Conservation (phyloP, 179 eudicot genomes). For the Silene noctiflora region DNA sequence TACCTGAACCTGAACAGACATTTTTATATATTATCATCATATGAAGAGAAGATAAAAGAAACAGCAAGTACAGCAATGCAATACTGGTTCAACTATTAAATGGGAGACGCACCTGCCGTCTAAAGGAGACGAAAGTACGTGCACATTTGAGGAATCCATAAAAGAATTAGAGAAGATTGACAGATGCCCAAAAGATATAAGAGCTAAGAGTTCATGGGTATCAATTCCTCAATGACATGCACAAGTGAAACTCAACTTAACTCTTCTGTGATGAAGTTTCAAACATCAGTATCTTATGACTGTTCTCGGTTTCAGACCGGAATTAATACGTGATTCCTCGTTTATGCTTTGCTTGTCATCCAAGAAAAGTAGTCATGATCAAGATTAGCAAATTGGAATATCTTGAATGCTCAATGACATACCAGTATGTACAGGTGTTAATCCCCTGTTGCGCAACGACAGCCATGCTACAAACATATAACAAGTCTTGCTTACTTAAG, state of each 20-base stretch:
- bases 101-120: slow-evolving; percentile 16
- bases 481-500: not conserved
- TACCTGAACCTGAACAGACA: too few relatives aligned
- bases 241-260: slow-evolving; percentile 23
- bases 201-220: slow-evolving; percentile 15
- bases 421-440: not conserved
- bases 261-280: slow-evolving; percentile 10
- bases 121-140: not conserved
- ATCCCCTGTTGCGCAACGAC: not conserved
- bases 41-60: too few relatives aligned
- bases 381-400: slow-evolving; percentile 3
- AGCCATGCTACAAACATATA: not conserved
- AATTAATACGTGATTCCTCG: slow-evolving; percentile 19
- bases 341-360: slow-evolving; percentile 16
- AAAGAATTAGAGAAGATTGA: slow-evolving; percentile 10
- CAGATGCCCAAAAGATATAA: slow-evolving; percentile 10
- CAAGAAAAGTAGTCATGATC: slow-evolving; percentile 14
- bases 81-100: not conserved
- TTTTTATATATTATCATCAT: too few relatives aligned
- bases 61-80: not conserved
- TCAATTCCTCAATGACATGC: slow-evolving; percentile 23
- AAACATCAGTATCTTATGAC: not conserved
- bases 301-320: slow-evolving; percentile 5
- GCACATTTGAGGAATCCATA: slow-evolving; percentile 24
- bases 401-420: not conserved